Percentiles rank a stretch among this genome's conserved stretches.
These are phyloP conservation scores for Vigna reflexopilosa DNA, from an alignment of 306 rosid species.

Conservation along the genomic window DNA sequence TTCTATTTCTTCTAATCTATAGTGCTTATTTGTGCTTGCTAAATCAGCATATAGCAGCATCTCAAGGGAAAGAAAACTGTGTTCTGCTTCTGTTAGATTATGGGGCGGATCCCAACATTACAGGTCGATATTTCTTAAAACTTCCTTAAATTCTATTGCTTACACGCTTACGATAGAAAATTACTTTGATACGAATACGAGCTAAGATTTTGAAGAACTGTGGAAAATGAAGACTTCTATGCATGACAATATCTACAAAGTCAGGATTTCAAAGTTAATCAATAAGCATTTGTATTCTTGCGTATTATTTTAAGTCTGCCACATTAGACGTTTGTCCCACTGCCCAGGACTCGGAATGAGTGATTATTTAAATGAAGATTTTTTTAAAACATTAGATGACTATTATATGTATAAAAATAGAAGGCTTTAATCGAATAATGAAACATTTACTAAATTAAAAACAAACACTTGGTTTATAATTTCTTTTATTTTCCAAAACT, in stretches of 20 bases:
- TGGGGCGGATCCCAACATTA: conserved; percentile 75
- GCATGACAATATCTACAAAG: conserved; percentile 3
- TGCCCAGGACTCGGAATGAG: neutral
- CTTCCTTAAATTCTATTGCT: conserved; percentile 1
- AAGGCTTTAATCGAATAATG: neutral
- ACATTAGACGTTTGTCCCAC: conserved; percentile 3
- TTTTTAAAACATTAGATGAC: neutral
- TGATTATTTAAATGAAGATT: neutral
- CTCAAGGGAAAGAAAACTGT: conserved; percentile 73
- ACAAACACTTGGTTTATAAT: neutral
- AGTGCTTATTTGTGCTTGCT: conserved; percentile 2
- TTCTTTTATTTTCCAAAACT: neutral
- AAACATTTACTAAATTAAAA: neutral
- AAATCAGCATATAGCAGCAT: conserved; percentile 81
- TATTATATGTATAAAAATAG: neutral
- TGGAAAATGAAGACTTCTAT: conserved; percentile 24
- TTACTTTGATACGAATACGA: neutral
- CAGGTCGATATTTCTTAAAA: conserved; percentile 60
- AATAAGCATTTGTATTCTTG: conserved; percentile 16
- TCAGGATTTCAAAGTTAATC: neutral
- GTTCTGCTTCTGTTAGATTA: conserved; percentile 74
- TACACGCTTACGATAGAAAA: neutral
- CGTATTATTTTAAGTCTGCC: conserved; percentile 1
- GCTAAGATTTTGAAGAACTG: neutral
- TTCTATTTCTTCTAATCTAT: neutral